Base-by-base conservation (phyloP, 2,329 filamentous ascomycete species). In the Pyricularia pennisetigena region DNA sequence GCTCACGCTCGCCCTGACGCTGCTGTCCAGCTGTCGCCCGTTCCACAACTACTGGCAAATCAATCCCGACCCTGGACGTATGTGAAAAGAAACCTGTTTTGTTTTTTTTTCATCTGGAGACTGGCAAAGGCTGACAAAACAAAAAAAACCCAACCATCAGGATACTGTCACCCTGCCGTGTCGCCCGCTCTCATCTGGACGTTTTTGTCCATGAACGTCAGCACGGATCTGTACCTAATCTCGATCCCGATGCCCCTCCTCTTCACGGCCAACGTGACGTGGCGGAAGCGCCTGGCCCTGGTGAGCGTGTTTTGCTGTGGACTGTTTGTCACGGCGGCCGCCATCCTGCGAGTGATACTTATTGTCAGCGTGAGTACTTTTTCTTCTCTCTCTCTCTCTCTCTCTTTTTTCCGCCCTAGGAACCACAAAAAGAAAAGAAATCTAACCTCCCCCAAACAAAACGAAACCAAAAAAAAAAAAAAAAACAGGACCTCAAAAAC, bases 251-350 rank as follows among this genome's bases (percentile, higher is more conserved):
- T 80, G 20, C 76, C 85, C 69, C 82, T 88, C 78, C 76, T 88
- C 1, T 86, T 82, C 79, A 78, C 78, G 69, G 81, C 85, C 0
- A 80, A 79, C 4, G 77, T 88, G 6, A 78, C 76, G 9, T 77
- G 79, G 24, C 74, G 77, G 5, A 84, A 83, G 71, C 88, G 88
- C 72, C 71, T 82, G 1, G 80, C 82, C 3, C 77, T 88, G 0
- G 77, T 85, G 1, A 69, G 85, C 4, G 78, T 88, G 20, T 88
- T 87, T 73, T 81, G 81, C 49, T 84, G 84, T 14, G 85, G 83
- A 6, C 72, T 83, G 14, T 86, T 88, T 71, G 82, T 86, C 65
- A 86, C 85, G 71, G 79, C 82, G 59, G 82, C 82, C 24, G 83
- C 82, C 3, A 81, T 86, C 68, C 75, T 88, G 9, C 83, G 85